Base-by-base conservation (phyloP, 2,329 filamentous ascomycete genomes). In the Trichoderma endophyticum region DNA sequence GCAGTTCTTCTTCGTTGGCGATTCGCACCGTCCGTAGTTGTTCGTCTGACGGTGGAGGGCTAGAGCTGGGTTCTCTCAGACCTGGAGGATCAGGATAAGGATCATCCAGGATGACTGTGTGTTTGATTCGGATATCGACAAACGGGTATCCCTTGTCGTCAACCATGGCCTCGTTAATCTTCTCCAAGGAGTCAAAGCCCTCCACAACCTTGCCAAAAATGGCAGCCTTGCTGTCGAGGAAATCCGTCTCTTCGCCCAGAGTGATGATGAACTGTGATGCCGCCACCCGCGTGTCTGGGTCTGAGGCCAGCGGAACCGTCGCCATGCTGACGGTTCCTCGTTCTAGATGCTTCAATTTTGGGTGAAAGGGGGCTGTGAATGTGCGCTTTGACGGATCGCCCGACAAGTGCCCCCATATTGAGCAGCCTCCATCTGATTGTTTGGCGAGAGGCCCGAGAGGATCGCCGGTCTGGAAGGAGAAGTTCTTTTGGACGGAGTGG, bases 291-390 rank as follows among this genome's bases (percentile, higher is more conserved):
- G 91, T 90, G 76, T 98, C 94, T 3, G 93, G 91, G 78, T 98
- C 92, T 18, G 88, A 87, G 4, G 90, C 84, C 11, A 91, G 89
- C 1, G 93, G 91, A 21, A 90, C 93, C 0, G 95, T 98, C n/a
- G 95, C 96, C 94, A 98, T 97, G 84, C 95, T 98, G 73, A 99
- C 95, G 15, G 94, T 98, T 70, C 95, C 95, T 76, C 93, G 90
- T 81, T 97, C 93, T 54, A 88, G 84, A 81, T 99, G 96, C 81
- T 96, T 97, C 76, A 97, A 84, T 80, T 95, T 97, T 6, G 92
- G 91, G 76, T 94, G 90, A 77, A 98, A 91, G 74, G 95, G 89
- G n/a, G 94, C 92, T 11, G 89, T 86, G 79, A 98, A 98, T 3
- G 92, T 92, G 77, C 92, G 91, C 77, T 92, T 90, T 21, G 90